Evolutionary conservation across 1,139 yeast species (phyloP).

Genomic region (Saccharomyces hybrid): DNA sequence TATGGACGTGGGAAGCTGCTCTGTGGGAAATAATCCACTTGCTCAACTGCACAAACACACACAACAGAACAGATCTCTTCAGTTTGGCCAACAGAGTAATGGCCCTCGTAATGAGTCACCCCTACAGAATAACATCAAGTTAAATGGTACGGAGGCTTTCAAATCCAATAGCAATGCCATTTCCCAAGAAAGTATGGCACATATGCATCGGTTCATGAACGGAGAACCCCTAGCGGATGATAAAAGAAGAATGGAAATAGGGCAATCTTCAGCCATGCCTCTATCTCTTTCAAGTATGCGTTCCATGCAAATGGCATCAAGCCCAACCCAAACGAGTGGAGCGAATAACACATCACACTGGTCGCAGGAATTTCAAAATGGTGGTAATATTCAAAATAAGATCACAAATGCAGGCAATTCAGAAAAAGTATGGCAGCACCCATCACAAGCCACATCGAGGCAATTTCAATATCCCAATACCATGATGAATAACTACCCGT

Average conservation of each 20-base stretch:
- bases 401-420: not conserved
- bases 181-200: slow-evolving; percentile 3
- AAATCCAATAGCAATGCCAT: slow-evolving; percentile 2
- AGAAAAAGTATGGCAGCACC: not conserved
- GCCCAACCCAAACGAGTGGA: not conserved
- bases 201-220: slow-evolving; percentile 7
- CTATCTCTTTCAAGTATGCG: not conserved
- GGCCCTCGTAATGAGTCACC: not conserved
- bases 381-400: not conserved
- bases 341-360: slow-evolving; percentile 6
- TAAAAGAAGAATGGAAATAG: slow-evolving; percentile 8
- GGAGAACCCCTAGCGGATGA: not conserved
- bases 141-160: not conserved
- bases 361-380: slow-evolving; percentile 13
- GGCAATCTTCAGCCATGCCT: slow-evolving; percentile 8
- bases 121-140: not conserved
- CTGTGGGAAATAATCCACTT: slow-evolving; percentile 71
- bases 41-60: slow-evolving; percentile 53
- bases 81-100: not conserved
- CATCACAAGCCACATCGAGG: not conserved
- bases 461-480: not conserved
- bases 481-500: not conserved
- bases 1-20: slow-evolving; percentile 61
- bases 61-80: slow-evolving; percentile 34
- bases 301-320: not conserved